phyloP scores from a whole-genome alignment of 106 monocot genomes.

The Dioscorea dumetorum region DNA sequence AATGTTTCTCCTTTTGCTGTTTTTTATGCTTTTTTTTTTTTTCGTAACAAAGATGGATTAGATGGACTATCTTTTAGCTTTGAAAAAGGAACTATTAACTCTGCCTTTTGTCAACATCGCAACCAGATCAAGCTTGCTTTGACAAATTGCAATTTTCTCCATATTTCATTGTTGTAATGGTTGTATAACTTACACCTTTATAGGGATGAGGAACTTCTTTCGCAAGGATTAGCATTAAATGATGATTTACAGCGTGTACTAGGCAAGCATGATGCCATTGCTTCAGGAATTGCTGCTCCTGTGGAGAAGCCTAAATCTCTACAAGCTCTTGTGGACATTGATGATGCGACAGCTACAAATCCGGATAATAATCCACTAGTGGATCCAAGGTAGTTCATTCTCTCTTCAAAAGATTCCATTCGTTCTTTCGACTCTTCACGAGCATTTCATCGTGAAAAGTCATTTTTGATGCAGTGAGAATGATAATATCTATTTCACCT shows the following conservation, averaged over 20 bases:
- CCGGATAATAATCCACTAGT: neutral
- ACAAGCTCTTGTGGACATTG: slow-evolving; percentile 10
- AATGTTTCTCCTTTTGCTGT: neutral
- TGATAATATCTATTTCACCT: no score
- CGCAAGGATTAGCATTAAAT: slow-evolving; percentile 26
- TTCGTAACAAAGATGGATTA: neutral
- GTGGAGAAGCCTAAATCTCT: slow-evolving; percentile 19
- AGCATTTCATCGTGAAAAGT: no score
- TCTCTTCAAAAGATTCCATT: neutral
- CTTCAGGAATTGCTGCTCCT: slow-evolving; percentile 21
- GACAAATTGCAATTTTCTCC: neutral
- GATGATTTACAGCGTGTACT: slow-evolving; percentile 38
- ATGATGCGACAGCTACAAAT: slow-evolving; percentile 1
- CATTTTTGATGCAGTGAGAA: no score
- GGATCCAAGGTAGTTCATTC: neutral
- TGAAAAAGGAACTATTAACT: no score
- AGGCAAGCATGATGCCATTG: slow-evolving; percentile 36
- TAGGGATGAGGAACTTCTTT: slow-evolving; percentile 37
- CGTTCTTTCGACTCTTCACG: neutral
- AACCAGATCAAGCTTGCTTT: neutral
- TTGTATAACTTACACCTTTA: neutral
- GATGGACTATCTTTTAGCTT: neutral
- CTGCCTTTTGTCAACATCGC: neutral
- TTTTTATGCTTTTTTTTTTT: neutral
- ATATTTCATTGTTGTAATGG: neutral